These are phyloP conservation scores for Maudiozyma bulderi DNA, from an alignment of 805 yeast species.

Conservation along the genomic window DNA sequence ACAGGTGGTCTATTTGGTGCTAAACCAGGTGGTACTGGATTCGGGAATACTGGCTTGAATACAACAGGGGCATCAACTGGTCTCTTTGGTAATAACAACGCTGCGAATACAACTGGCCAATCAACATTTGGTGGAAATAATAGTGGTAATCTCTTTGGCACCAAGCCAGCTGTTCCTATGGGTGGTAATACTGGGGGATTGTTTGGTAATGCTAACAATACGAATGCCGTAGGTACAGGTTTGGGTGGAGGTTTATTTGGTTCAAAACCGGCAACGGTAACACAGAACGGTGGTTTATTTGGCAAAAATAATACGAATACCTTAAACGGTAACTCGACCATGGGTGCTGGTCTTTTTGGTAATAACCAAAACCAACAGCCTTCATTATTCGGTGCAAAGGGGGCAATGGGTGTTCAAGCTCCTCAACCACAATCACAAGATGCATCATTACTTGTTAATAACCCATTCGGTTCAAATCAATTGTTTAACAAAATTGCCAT, in stretches of 20 bases:
- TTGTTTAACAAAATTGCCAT: neutral
- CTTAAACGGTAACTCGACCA: neutral
- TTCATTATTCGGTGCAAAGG: neutral
- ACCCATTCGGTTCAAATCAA: slow-evolving; percentile 1
- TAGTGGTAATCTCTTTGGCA: slow-evolving; percentile 15
- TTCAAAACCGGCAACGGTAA: slow-evolving; percentile 27
- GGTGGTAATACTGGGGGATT: slow-evolving; percentile 11
- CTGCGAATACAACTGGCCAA: neutral
- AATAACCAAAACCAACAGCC: slow-evolving; percentile 5
- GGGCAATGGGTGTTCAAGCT: neutral
- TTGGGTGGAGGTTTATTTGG: slow-evolving; percentile 14
- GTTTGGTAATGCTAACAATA: slow-evolving; percentile 27
- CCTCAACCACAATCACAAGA: neutral
- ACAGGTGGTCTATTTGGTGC: slow-evolving; percentile 9
- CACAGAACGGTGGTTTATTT: slow-evolving; percentile 5
- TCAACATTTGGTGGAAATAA: neutral
- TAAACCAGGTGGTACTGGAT: slow-evolving; percentile 10
- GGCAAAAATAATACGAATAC: neutral
- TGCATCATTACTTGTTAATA: neutral
- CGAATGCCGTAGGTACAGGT: neutral
- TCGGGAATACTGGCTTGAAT: slow-evolving; percentile 10
- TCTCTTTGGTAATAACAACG: slow-evolving; percentile 10
- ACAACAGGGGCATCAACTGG: slow-evolving; percentile 2
- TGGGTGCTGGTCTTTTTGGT: slow-evolving; percentile 34
- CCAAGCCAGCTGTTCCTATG: slow-evolving; percentile 27